Evolutionary conservation across 2,329 filamentous ascomycete genomes (phyloP).

Genomic region (Cladophialophora yegresii): DNA sequence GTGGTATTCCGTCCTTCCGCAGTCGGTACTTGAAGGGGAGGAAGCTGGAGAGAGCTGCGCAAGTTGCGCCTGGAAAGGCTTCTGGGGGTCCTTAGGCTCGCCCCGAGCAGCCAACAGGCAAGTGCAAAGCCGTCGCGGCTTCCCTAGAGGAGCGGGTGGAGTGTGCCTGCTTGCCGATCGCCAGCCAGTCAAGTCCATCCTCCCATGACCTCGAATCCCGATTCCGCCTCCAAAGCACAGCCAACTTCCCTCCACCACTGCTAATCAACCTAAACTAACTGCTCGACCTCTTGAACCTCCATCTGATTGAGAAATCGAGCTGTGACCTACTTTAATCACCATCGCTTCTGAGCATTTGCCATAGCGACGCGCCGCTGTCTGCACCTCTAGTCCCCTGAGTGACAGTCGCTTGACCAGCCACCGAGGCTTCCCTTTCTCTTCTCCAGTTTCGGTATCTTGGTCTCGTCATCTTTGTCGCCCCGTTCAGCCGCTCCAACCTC

Average conservation of each 20-base stretch:
- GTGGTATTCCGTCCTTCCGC: not conserved
- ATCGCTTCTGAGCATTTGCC: slow-evolving; percentile 13
- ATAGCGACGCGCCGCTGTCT: slow-evolving; percentile 16
- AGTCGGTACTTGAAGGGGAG: not conserved
- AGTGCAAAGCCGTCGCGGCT: slow-evolving; percentile 16
- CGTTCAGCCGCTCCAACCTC: slow-evolving; percentile 18
- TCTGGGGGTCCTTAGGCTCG: not conserved
- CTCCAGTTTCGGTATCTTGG: slow-evolving; percentile 6
- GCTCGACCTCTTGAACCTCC: slow-evolving; percentile 13
- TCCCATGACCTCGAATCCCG: slow-evolving; percentile 9
- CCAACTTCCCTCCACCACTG: slow-evolving; percentile 10
- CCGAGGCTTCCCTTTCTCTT: slow-evolving; percentile 4
- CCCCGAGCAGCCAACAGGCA: slow-evolving; percentile 9
- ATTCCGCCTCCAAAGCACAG: slow-evolving; percentile 7
- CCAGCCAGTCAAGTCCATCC: not conserved
- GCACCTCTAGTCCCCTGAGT: slow-evolving; percentile 4
- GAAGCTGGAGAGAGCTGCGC: not conserved
- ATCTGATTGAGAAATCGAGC: slow-evolving; percentile 9
- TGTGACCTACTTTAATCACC: slow-evolving; percentile 13
- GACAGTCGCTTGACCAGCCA: slow-evolving; percentile 18
- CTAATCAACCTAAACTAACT: slow-evolving; percentile 16
- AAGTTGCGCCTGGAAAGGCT: not conserved
- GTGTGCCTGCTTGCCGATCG: not conserved
- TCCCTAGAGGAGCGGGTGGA: slow-evolving; percentile 8
- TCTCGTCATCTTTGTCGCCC: slow-evolving; percentile 21